Conservation (phyloP, 2,329 filamentous ascomycete species). For the Ophiostoma ulmi region DNA sequence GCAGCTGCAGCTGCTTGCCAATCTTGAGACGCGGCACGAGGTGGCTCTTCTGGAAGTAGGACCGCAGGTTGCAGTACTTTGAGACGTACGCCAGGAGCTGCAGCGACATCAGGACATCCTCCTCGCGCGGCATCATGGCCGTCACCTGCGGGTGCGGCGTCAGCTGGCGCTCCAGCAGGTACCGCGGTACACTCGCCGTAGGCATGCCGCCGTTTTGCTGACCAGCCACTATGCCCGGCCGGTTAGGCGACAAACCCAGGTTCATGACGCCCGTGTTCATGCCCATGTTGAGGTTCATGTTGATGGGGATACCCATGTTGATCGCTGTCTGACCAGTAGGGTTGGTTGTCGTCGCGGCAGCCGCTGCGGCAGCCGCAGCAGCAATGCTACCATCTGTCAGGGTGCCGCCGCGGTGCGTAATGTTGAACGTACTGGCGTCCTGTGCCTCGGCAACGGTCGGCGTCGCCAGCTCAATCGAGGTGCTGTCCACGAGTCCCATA, state of each 20-base stretch:
- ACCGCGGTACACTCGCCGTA: slow-evolving; percentile 68
- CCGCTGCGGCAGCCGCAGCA: slow-evolving; percentile 41
- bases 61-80: slow-evolving; percentile 93
- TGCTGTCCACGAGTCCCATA: slow-evolving; percentile 54
- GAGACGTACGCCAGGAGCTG: slow-evolving; percentile 96
- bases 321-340: slow-evolving; percentile 11
- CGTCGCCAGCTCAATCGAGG: slow-evolving; percentile 68
- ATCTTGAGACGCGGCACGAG: slow-evolving; percentile 89
- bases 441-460: slow-evolving; percentile 79
- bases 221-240: slow-evolving; percentile 63
- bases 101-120: slow-evolving; percentile 96
- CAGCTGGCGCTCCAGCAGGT: slow-evolving; percentile 68
- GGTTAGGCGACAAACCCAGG: slow-evolving; percentile 68
- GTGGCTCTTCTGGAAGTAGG: slow-evolving; percentile 93
- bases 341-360: slow-evolving; percentile 46
- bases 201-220: slow-evolving; percentile 65
- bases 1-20: slow-evolving; percentile 71
- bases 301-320: slow-evolving; percentile 10
- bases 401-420: slow-evolving; percentile 70
- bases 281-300: slow-evolving; percentile 9
- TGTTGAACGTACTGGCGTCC: slow-evolving; percentile 87
- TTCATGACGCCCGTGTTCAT: slow-evolving; percentile 9
- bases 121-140: slow-evolving; percentile 89
- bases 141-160: slow-evolving; percentile 68
- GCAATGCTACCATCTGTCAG: slow-evolving; percentile 76